phyloP scores from a whole-genome alignment of 2,329 filamentous ascomycete genomes.

The Stemphylium vesicarium region DNA sequence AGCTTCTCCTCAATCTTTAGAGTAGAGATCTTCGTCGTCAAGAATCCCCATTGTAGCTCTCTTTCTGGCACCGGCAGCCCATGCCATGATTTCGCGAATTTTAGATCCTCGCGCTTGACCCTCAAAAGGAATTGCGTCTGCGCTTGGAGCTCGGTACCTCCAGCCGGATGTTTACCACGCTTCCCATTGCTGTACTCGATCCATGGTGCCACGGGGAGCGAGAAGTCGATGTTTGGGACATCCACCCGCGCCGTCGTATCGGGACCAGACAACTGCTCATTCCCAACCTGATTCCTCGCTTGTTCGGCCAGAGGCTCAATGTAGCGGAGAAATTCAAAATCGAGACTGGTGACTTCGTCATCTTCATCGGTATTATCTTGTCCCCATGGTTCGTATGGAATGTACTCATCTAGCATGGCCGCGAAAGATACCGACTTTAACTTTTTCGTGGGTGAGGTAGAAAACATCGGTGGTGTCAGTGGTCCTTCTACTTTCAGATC shows the following conservation, averaged over 20 bases:
- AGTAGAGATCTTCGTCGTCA: conserved; percentile 50
- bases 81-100: conserved; percentile 48
- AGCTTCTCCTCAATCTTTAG: conserved; percentile 49
- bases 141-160: conserved; percentile 35
- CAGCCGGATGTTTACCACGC: conserved; percentile 3
- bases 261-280: conserved; percentile 55
- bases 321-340: conserved; percentile 43
- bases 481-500: conserved; percentile 56
- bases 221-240: conserved; percentile 57
- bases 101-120: conserved; percentile 44
- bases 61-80: conserved; percentile 49
- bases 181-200: conserved; percentile 33
- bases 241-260: conserved; percentile 57
- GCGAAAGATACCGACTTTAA: conserved; percentile 51
- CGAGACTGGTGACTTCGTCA: conserved; percentile 2
- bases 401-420: conserved; percentile 44
- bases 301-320: conserved; percentile 48
- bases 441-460: conserved; percentile 48
- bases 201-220: conserved; percentile 57
- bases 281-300: conserved; percentile 44
- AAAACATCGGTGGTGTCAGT: conserved; percentile 51
- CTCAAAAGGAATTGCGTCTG: conserved; percentile 43
- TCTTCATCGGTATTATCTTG: conserved; percentile 23
- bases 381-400: conserved; percentile 38
- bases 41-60: conserved; percentile 56